Base-by-base conservation (phyloP, 106 monocot genomes). In the Dendrobium chrysotoxum region DNA sequence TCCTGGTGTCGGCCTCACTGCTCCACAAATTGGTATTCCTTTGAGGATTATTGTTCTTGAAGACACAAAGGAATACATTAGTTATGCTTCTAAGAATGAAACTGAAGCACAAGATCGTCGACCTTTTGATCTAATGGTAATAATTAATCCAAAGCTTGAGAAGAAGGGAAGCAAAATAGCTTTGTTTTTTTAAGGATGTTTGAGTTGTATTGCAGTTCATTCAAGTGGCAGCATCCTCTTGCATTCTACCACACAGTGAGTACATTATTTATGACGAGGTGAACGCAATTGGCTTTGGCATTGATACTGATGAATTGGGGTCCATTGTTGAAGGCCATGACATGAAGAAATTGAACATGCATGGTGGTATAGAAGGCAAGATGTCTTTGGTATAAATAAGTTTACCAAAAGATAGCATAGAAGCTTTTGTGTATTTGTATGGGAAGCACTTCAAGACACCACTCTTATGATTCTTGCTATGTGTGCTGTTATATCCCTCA, bases 1-100 rank as follows among this genome's bases (percentile, higher is more conserved):
- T 53, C 95, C 95, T 46, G 96, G 90, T 1, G 96, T 96, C 41
- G 96, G 96, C 28, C 93, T 96, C 26, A 91, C 96, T 73, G n/a
- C n/a, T n/a, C n/a, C n/a, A n/a, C n/a, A n/a, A n/a, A n/a, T n/a
- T n/a, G n/a, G n/a, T n/a, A n/a, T 96, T 46, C 91, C 95, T 16
- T 79, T 93, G 72, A 93, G 86, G 91, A 93, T 95, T n/a, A n/a
- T n/a, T n/a, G n/a, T n/a, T n/a, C n/a, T n/a, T n/a, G n/a, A n/a
- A n/a, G n/a, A n/a, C n/a, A n/a, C n/a, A n/a, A n/a, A n/a, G n/a
- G n/a, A n/a, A n/a, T n/a, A n/a, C n/a, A n/a, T n/a, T n/a, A n/a
- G n/a, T n/a, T n/a, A n/a, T n/a, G n/a, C n/a, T n/a, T n/a, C n/a
- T n/a, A n/a, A n/a, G n/a, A n/a, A n/a, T n/a, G n/a, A n/a, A n/a